Percentiles rank a stretch among this genome's conserved stretches.
These are phyloP conservation scores for Phytopythium litorale DNA, from an alignment of 352 stramenopile genomes.

Conservation along the genomic window DNA sequence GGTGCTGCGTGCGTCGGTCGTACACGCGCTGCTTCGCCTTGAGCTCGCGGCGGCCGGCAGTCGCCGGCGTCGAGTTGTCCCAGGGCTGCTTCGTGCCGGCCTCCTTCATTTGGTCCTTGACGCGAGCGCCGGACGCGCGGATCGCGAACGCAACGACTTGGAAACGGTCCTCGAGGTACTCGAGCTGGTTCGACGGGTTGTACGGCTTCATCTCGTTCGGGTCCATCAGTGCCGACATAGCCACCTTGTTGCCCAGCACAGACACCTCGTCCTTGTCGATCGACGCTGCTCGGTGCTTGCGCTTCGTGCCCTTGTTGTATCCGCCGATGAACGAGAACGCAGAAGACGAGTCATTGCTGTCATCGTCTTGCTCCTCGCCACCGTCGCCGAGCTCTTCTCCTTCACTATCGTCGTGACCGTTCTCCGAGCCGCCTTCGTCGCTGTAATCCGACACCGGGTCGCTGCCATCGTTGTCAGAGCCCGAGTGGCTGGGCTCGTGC, in stretches of 20 bases:
- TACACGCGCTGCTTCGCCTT: conserved; percentile 86
- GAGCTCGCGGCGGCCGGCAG: conserved; percentile 67
- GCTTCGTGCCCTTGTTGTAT: conserved; percentile 44
- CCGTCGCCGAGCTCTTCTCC: conserved; percentile 21
- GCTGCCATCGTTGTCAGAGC: conserved; percentile 23
- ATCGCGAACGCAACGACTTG: conserved; percentile 88
- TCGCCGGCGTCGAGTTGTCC: conserved; percentile 59
- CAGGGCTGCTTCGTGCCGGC: conserved; percentile 79
- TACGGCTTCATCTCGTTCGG: conserved; percentile 76
- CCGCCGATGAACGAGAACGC: conserved; percentile 74
- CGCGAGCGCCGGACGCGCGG: conserved; percentile 67
- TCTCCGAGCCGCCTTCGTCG: neutral
- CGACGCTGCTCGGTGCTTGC: conserved; percentile 11
- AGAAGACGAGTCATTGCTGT: conserved; percentile 25
- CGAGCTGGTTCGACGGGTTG: conserved; percentile 76
- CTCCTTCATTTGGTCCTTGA: conserved; percentile 91
- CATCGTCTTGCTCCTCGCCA: conserved; percentile 20
- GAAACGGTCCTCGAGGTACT: conserved; percentile 88
- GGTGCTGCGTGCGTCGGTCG: conserved; percentile 58
- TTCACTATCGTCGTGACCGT: conserved; percentile 18
- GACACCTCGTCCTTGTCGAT: conserved; percentile 8
- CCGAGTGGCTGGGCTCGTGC: conserved; percentile 10
- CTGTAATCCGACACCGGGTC: conserved; percentile 12
- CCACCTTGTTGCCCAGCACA: conserved; percentile 9
- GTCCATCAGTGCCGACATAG: conserved; percentile 39